Evolutionary conservation across 805 yeast genomes (phyloP).

Genomic region (Osmozyma mogii): DNA sequence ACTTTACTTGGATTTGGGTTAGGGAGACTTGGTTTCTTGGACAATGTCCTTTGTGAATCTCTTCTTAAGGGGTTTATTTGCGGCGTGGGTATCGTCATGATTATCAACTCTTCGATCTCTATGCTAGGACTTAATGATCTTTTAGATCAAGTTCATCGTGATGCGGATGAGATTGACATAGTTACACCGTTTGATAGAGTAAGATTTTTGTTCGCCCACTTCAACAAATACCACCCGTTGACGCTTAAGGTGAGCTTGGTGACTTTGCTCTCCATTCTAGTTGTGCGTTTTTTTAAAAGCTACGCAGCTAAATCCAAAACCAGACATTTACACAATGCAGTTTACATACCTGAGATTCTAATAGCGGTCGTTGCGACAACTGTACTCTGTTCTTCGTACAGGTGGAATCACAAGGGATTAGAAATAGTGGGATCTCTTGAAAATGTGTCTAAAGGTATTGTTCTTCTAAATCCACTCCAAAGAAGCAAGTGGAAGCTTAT

Average conservation of each 20-base stretch:
- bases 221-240: conserved; percentile 41
- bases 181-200: conserved; percentile 66
- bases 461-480: conserved; percentile 50
- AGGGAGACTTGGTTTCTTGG: conserved; percentile 26
- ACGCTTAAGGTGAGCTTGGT: conserved; percentile 53
- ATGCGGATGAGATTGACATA: conserved; percentile 27
- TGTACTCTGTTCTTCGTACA: conserved; percentile 35
- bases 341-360: conserved; percentile 80
- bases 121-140: conserved; percentile 57
- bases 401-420: conserved; percentile 51
- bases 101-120: conserved; percentile 57
- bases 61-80: conserved; percentile 36
- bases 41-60: conserved; percentile 33
- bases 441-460: conserved; percentile 37
- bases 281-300: conserved; percentile 33
- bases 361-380: conserved; percentile 62
- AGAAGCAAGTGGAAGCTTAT: conserved; percentile 41
- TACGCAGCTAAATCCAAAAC: conserved; percentile 18
- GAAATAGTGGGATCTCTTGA: conserved; percentile 63
- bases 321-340: conserved; percentile 20
- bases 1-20: conserved; percentile 12
- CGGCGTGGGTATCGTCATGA: conserved; percentile 39
- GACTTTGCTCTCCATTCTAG: conserved; percentile 43
- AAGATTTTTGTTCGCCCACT: conserved; percentile 45
- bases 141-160: conserved; percentile 30